Evolutionary conservation across 73 alveolate genomes (phyloP), one percentile per base, ranked within the genome.

Genomic region (Diophrys sp.): DNA sequence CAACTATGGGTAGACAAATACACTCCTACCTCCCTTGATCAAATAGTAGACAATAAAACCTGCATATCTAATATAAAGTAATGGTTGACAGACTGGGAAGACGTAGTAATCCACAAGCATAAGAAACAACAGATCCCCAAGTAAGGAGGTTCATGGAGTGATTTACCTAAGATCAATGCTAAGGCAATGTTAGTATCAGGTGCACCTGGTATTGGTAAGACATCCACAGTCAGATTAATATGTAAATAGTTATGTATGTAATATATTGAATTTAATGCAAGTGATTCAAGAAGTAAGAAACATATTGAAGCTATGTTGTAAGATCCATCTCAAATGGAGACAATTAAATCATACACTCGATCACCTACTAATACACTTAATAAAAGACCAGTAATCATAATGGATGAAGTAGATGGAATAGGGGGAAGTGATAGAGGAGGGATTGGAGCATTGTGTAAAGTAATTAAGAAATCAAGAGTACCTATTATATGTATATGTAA

Each of bases 371-470:
- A 82, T 31, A 34, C 57, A 33, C 24, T n/a, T n/a, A 77, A 68
- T n/a, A 30, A 81, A 54, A 91, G 94, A 73, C 85, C 88, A 77
- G 75, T 95, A 1, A 95, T 96, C 67, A 81, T 96, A 14, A 96
- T 96, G 99, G 99, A 96, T 90, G 98, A 98, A 90, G 99, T 98
- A 11, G 99, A 98, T 86, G 99, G 99, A 33, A 91, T 96, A 94
- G 91, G 98, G 5, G 98, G 98, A 1, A 95, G 96, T 67, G 99
- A 98, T 81, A 85, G 99, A 82, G 99, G 99, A 11, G 99, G 99
- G 31, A 91, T 92, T 68, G 94, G 96, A 14, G 99, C 99, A 28
- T 79, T 98, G 70, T 95, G 93, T 81, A 90, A 90, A 79, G 95
- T 97, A 30, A 96, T 96, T 62, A 98, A 97, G 87, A 91, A 91